Percentiles rank a stretch among this genome's conserved stretches.
phyloP scores from a whole-genome alignment of 768 basidiomycete genomes.

The Lactifluus piperatus region DNA sequence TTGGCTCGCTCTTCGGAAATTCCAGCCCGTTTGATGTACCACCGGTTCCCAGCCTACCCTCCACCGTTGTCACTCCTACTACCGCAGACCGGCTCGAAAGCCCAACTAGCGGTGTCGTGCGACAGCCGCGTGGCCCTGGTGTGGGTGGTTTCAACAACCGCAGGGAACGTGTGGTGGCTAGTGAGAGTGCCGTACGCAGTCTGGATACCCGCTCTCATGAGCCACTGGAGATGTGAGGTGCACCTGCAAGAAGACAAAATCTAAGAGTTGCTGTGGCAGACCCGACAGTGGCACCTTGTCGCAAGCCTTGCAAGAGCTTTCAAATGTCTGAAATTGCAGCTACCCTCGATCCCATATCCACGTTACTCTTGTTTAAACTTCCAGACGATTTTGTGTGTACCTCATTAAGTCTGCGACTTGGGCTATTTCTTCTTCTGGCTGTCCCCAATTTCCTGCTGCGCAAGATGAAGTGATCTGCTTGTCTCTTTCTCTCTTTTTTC shows the following conservation, averaged over 20 bases:
- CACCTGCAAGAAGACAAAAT: not conserved
- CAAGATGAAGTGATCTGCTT: conserved; percentile 21
- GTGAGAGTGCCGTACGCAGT: conserved; percentile 48
- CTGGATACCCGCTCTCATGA: conserved; percentile 82
- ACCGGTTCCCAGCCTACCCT: conserved; percentile 75
- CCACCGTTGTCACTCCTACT: conserved; percentile 38
- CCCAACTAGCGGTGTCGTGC: conserved; percentile 47
- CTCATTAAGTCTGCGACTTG: conserved; percentile 18
- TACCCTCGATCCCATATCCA: conserved; percentile 9
- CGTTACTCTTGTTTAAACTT: conserved; percentile 11
- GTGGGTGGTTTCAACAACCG: conserved; percentile 63
- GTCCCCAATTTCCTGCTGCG: conserved; percentile 22
- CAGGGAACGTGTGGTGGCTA: conserved; percentile 31
- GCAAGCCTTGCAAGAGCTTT: not conserved
- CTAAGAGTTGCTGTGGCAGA: not conserved
- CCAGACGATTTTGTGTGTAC: conserved; percentile 17
- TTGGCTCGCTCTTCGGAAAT: conserved; percentile 58
- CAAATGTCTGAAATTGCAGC: conserved; percentile 3
- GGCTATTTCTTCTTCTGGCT: conserved; percentile 11
- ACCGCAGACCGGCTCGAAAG: conserved; percentile 34
- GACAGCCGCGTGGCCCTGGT: conserved; percentile 82
- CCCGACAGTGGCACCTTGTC: not conserved
- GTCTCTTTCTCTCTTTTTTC: not conserved
- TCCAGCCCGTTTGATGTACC: conserved; percentile 43
- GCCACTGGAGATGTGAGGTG: conserved; percentile 48